Conservation (phyloP, 768 basidiomycete species). For the Mycena rebaudengoi region DNA sequence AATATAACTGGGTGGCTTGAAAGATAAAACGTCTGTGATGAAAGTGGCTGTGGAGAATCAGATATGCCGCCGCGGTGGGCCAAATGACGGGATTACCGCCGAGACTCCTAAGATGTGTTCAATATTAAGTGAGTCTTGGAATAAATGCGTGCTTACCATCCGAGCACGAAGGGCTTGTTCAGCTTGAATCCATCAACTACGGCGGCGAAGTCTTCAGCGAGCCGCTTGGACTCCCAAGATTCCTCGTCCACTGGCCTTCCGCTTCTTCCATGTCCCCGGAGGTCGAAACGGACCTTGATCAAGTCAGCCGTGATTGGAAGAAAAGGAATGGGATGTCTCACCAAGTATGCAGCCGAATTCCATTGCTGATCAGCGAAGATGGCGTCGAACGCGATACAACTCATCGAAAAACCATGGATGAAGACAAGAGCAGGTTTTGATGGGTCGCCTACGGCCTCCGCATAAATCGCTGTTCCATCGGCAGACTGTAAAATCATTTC, state of each 20-base stretch:
- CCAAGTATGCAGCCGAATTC: conserved; percentile 37
- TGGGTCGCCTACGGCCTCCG: conserved; percentile 46
- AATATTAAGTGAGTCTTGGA: background rate
- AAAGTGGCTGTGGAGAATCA: conserved; percentile 22
- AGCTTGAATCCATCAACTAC: conserved; percentile 40
- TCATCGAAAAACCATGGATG: conserved; percentile 46
- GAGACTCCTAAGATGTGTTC: conserved; percentile 28
- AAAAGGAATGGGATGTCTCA: conserved; percentile 8
- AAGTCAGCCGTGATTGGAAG: background rate
- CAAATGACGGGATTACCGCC: conserved; percentile 35
- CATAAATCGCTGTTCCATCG: conserved; percentile 49
- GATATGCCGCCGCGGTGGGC: background rate
- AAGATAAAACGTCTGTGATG: conserved; percentile 36
- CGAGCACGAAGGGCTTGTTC: conserved; percentile 39
- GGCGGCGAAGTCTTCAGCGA: conserved; percentile 42
- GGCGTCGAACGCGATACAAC: conserved; percentile 42
- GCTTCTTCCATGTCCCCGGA: conserved; percentile 44
- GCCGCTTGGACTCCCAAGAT: conserved; percentile 36
- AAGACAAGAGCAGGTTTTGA: conserved; percentile 48
- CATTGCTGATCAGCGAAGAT: conserved; percentile 44
- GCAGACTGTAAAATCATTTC: conserved; percentile 37
- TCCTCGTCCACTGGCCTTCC: conserved; percentile 36
- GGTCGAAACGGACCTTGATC: conserved; percentile 42
- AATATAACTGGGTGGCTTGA: conserved; percentile 35
- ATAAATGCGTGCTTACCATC: conserved; percentile 37